Percentiles rank a stretch among this genome's conserved stretches.
These are phyloP conservation scores for Scheffersomyces ergatensis DNA, from an alignment of 805 yeast species.

Conservation along the genomic window DNA sequence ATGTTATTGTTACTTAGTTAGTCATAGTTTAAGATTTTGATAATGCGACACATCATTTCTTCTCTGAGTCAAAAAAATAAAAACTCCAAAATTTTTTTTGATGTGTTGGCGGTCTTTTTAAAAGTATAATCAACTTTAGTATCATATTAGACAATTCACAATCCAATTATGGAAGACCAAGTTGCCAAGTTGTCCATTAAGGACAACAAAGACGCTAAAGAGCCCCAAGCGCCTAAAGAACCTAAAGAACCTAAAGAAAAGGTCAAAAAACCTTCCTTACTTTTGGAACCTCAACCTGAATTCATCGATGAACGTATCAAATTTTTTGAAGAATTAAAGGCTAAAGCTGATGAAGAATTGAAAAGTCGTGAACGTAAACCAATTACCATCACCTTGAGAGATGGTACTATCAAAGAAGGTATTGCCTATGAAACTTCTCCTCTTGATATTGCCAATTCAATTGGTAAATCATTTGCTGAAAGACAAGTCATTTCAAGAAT, in stretches of 20 bases:
- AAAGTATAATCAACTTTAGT: too few species aligned
- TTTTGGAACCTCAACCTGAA: constrained; percentile 75
- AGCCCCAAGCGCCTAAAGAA: too few species aligned
- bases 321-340: constrained; percentile 77
- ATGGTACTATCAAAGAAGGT: constrained; percentile 78
- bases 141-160: too few species aligned
- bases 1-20: too few species aligned
- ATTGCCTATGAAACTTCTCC: constrained; percentile 90
- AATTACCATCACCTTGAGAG: constrained; percentile 79
- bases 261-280: constrained; percentile 40
- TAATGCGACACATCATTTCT: too few species aligned
- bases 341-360: constrained; percentile 68
- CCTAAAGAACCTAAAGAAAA: too few species aligned
- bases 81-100: too few species aligned
- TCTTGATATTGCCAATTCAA: constrained; percentile 73
- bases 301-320: constrained; percentile 77
- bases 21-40: too few species aligned
- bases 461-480: constrained; percentile 85
- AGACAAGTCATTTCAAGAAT: constrained; percentile 90
- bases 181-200: constrained; percentile 43
- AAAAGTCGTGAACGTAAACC: constrained; percentile 57
- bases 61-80: too few species aligned
- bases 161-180: constrained; percentile 32
- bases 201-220: constrained; percentile 11
- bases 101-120: too few species aligned